These are phyloP conservation scores for Chlorella sp. DNA, from an alignment of 139 green algal species.

Conservation along the genomic window DNA sequence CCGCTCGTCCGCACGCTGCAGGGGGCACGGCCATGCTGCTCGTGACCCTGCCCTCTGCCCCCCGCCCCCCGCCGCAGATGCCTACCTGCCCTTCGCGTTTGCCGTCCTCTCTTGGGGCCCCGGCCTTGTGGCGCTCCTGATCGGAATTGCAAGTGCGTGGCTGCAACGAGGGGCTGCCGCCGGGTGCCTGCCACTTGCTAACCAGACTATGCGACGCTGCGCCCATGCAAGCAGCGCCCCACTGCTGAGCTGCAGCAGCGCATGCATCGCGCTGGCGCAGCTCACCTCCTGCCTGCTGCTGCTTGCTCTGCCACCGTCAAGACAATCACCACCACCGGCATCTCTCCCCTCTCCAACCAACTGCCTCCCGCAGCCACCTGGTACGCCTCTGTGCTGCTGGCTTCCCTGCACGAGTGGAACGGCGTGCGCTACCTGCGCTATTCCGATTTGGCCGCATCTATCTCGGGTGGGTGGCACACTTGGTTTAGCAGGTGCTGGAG, in stretches of 20 bases:
- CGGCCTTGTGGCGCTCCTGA: conserved; percentile 35
- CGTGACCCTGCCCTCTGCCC: too few relatives aligned
- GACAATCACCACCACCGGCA: neutral
- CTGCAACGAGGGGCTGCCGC: too few relatives aligned
- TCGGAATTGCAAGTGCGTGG: conserved; percentile 22
- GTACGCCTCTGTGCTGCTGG: conserved; percentile 47
- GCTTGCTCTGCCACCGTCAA: neutral
- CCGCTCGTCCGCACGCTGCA: neutral
- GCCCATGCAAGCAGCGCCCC: too few relatives aligned
- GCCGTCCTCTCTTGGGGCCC: conserved; percentile 39
- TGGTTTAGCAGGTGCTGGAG: neutral
- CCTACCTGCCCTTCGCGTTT: conserved; percentile 51
- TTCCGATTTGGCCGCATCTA: neutral
- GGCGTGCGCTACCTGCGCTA: conserved; percentile 42
- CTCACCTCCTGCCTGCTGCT: too few relatives aligned
- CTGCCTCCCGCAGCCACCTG: conserved; percentile 21
- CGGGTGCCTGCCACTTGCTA: too few relatives aligned
- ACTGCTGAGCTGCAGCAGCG: too few relatives aligned
- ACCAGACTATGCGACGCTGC: too few relatives aligned
- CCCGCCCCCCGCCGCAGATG: neutral
- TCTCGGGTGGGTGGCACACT: neutral
- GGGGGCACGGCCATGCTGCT: too few relatives aligned
- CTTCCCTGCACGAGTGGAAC: conserved; percentile 41
- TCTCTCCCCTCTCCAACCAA: too few relatives aligned
- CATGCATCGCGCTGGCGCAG: too few relatives aligned